Base-by-base conservation (phyloP, 73 alveolate genomes). In the Paraurostyla sp. region DNA sequence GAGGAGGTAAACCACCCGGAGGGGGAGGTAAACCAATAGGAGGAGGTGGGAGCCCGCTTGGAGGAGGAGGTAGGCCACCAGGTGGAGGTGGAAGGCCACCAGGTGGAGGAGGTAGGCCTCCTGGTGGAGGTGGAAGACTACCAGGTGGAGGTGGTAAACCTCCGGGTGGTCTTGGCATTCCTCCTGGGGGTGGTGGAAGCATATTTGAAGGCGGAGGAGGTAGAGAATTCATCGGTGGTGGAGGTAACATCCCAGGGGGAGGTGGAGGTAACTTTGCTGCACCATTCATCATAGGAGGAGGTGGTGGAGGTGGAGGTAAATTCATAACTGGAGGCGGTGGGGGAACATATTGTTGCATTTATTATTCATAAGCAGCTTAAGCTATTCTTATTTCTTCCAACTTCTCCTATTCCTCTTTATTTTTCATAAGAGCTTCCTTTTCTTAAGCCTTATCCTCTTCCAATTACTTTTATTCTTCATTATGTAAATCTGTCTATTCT, bases 301-400 rank as follows among this genome's bases (percentile, higher is more conserved):
- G 82, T 3, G 91, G 91, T 15, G 91, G 91, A 15, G 91, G 91
- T n/a, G 82, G 91, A 25, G 71, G 83, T 20, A 43, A 48, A 38
- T 51, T 58, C 20, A 46, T 33, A 20, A 59, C 36, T 35, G 57
- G 57, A 6, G 91, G 91, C 2, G 81, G 80, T 32, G 81, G 78
- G 25, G 88, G 88, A 76, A 76, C 78, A 36, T 36, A 40, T n/a
- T 25, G n/a, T n/a, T 81, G 65, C 16, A 59, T 59, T 40, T 56
- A 48, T 16, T 35, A 49, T 45, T 33, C n/a, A 27, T 56, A 43
- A 40, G 71, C 82, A 57, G 25, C 16, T 58, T 59, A 35, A 20
- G 62, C 91, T 81, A 2, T 0, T 41, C 52, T 52, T 30, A 40
- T 22, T 27, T 81, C 91, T 27, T 58, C 83, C 3, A 76, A 16